Evolutionary conservation across 164 flowering plant genomes (phyloP).

Genomic region (Aristolochia californica): DNA sequence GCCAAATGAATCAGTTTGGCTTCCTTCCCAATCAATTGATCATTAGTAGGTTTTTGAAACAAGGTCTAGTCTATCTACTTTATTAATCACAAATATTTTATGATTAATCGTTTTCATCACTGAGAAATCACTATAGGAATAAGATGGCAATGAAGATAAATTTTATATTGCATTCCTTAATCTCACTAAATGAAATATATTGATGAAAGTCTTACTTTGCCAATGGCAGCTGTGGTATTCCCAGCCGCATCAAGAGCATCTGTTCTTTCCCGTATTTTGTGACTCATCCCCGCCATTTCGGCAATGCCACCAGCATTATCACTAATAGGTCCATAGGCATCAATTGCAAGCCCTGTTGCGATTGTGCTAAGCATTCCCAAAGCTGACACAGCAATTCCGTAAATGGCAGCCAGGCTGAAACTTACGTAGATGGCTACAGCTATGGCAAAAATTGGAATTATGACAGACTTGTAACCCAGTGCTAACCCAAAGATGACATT

Average conservation of each 20-base stretch:
- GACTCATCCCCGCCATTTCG: constrained; percentile 17
- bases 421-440: constrained; percentile 39
- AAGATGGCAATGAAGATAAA: not conserved
- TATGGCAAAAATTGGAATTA: constrained; percentile 46
- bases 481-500: constrained; percentile 55
- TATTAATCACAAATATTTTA: no score
- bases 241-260: constrained; percentile 18
- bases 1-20: no score
- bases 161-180: not conserved
- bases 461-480: constrained; percentile 47
- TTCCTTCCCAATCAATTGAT: no score
- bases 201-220: constrained; percentile 5
- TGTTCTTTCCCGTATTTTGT: constrained; percentile 11
- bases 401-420: constrained; percentile 52
- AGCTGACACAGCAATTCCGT: constrained; percentile 48
- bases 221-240: constrained; percentile 18
- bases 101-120: no score
- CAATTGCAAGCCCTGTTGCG: constrained; percentile 13
- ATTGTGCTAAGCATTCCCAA: constrained; percentile 35
- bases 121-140: no score
- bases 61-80: not conserved
- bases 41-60: not conserved
- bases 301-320: constrained; percentile 18
- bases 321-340: constrained; percentile 17
- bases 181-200: not conserved